Conservation (phyloP, 1,284 basidiomycete species). For the Mycosarcoma mackinlayi region DNA sequence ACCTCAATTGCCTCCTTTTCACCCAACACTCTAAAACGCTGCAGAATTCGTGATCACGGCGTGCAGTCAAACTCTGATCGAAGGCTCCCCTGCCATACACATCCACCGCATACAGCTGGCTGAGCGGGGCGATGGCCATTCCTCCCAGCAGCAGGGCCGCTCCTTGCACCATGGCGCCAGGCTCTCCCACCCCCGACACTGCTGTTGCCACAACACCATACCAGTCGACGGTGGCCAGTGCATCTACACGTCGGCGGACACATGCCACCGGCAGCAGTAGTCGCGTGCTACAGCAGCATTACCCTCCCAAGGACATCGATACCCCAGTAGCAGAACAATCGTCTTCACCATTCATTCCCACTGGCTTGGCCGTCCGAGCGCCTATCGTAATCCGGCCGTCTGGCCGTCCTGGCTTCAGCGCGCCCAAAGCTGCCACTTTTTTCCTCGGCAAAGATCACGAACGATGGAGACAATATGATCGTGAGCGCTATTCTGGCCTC, state of each 20-base stretch:
- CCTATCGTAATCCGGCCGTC: slow-evolving; percentile 49
- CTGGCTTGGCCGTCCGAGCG: slow-evolving; percentile 23
- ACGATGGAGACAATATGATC: slow-evolving; percentile 59
- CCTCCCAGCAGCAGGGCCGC: slow-evolving; percentile 8
- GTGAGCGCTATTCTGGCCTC: slow-evolving; percentile 43
- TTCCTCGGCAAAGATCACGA: slow-evolving; percentile 66
- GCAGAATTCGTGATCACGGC: too few relatives aligned
- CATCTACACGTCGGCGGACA: slow-evolving; percentile 6
- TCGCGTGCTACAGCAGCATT: slow-evolving; percentile 38
- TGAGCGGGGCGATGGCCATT: slow-evolving; percentile 22
- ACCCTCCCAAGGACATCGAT: slow-evolving; percentile 34
- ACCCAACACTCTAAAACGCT: too few relatives aligned
- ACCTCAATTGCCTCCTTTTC: too few relatives aligned
- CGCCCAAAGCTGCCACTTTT: slow-evolving; percentile 56
- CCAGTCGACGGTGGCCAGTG: slow-evolving; percentile 14
- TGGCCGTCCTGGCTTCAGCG: slow-evolving; percentile 42
- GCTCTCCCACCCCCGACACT: background rate
- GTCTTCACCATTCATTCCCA: slow-evolving; percentile 5
- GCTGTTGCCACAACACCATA: slow-evolving; percentile 16
- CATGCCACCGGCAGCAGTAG: slow-evolving; percentile 7
- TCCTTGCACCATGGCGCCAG: slow-evolving; percentile 5
- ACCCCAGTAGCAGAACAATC: slow-evolving; percentile 4
- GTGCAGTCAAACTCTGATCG: too few relatives aligned
- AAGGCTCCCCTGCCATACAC: too few relatives aligned
- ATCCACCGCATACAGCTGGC: background rate